Conservation (phyloP, 2,329 filamentous ascomycete genomes). For the Pezicula radicicola region DNA sequence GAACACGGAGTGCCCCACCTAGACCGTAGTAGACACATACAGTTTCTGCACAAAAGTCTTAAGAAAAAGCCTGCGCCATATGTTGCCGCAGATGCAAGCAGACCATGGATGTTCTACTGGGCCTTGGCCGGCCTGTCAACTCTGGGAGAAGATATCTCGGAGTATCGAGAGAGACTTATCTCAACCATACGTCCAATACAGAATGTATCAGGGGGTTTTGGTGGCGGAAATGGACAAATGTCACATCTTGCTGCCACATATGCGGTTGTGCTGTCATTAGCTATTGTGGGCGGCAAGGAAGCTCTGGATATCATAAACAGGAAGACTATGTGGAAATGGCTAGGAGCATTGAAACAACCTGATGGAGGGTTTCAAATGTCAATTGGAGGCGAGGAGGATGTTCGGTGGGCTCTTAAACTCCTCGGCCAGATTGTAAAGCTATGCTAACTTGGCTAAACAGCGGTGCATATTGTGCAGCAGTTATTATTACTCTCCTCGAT, state of each 20-base stretch:
- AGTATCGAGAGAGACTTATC: conserved; percentile 66
- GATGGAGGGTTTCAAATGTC: conserved; percentile 90
- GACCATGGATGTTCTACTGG: conserved; percentile 97
- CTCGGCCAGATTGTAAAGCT: not conserved
- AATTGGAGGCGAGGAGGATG: conserved; percentile 85
- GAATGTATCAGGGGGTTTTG: conserved; percentile 81
- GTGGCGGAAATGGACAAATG: conserved; percentile 86
- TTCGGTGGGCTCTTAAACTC: conserved; percentile 56
- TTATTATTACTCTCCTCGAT: conserved; percentile 78
- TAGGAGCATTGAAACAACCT: conserved; percentile 79
- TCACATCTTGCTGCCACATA: conserved; percentile 90
- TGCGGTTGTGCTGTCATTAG: conserved; percentile 74
- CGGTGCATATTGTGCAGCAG: conserved; percentile 88
- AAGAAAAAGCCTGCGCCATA: conserved; percentile 65
- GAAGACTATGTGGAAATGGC: conserved; percentile 84
- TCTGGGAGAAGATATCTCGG: conserved; percentile 68
- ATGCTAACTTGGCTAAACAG: conserved; percentile 39
- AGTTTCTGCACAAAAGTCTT: conserved; percentile 59
- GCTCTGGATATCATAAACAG: conserved; percentile 77
- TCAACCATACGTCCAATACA: conserved; percentile 79
- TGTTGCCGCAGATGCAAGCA: conserved; percentile 75
- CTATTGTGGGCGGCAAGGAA: conserved; percentile 72
- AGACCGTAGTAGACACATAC: conserved; percentile 58
- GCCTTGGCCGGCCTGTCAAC: conserved; percentile 71
- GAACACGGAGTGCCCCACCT: conserved; percentile 71